Percentiles rank a stretch among this genome's conserved stretches.
phyloP scores from a whole-genome alignment of 371 early-diverging fungal genomes.

The Rhizopus stolonifer region DNA sequence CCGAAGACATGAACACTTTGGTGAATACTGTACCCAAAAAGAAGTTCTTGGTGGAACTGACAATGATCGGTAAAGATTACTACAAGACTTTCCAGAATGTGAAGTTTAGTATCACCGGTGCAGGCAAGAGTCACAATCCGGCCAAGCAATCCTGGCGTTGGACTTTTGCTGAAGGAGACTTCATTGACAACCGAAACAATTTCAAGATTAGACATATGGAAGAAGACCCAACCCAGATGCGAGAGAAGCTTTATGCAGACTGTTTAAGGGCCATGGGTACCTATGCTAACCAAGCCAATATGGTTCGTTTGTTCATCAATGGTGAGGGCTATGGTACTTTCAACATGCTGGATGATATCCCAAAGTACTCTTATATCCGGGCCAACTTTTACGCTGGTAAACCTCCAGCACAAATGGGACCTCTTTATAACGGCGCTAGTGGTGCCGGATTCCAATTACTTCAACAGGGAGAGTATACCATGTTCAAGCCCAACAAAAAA shows the following conservation, averaged over 20 bases:
- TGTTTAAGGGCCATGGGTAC: constrained; percentile 52
- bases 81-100: constrained; percentile 44
- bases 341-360: constrained; percentile 52
- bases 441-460: constrained; percentile 47
- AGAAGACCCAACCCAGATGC: constrained; percentile 63
- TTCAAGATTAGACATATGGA: constrained; percentile 61
- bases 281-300: constrained; percentile 53
- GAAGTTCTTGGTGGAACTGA: constrained; percentile 34
- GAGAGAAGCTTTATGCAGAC: constrained; percentile 61
- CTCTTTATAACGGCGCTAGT: constrained; percentile 52
- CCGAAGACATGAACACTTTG: constrained; percentile 28
- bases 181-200: constrained; percentile 42
- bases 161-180: constrained; percentile 32
- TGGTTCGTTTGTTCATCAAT: constrained; percentile 55
- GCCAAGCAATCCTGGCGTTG: constrained; percentile 59
- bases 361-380: constrained; percentile 47
- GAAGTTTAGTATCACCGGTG: constrained; percentile 50
- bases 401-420: constrained; percentile 48
- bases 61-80: constrained; percentile 48
- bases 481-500: constrained; percentile 22
- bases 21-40: constrained; percentile 30
- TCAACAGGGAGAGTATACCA: constrained; percentile 23
- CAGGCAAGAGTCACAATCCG: constrained; percentile 57
- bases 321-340: constrained; percentile 54
- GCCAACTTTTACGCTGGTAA: constrained; percentile 50